Percentiles rank a stretch among this genome's conserved stretches.
Evolutionary conservation across 225 moss, liverwort and hornwort genomes (phyloP).

Genomic region (Pseudoscleropodium purum): DNA sequence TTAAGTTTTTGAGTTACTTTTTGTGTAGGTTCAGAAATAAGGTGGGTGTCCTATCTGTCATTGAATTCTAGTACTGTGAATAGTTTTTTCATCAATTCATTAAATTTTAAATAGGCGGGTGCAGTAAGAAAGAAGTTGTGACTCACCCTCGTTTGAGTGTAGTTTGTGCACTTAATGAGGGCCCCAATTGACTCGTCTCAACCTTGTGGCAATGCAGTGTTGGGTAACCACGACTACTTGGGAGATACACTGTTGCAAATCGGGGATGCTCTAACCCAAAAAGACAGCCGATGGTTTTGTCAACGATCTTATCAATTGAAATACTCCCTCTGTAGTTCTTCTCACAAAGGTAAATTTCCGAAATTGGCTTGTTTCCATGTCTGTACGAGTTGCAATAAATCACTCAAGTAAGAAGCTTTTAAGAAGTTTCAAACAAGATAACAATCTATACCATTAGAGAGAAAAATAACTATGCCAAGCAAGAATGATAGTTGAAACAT

Average conservation of each 20-base stretch:
- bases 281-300: constrained; percentile 68
- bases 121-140: background rate
- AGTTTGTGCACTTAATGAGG: background rate
- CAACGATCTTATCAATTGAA: constrained; percentile 59
- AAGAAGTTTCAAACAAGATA: background rate
- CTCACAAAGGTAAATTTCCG: constrained; percentile 10
- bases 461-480: too few species aligned
- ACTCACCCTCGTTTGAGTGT: background rate
- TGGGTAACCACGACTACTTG: constrained; percentile 83
- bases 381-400: background rate
- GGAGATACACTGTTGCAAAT: constrained; percentile 62
- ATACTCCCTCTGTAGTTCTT: constrained; percentile 30
- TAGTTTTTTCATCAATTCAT: background rate
- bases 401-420: background rate
- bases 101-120: too few species aligned
- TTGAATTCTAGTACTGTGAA: background rate
- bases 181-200: background rate
- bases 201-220: constrained; percentile 25
- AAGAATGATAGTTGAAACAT: background rate
- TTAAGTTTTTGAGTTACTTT: too few species aligned
- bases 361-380: background rate
- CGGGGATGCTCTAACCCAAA: constrained; percentile 27
- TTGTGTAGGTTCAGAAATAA: background rate
- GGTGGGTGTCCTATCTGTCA: background rate
- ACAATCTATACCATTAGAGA: background rate